Percentiles rank a stretch among this genome's conserved stretches.
Evolutionary conservation across 805 yeast genomes (phyloP).

Genomic region (Barnettozyma populi): DNA sequence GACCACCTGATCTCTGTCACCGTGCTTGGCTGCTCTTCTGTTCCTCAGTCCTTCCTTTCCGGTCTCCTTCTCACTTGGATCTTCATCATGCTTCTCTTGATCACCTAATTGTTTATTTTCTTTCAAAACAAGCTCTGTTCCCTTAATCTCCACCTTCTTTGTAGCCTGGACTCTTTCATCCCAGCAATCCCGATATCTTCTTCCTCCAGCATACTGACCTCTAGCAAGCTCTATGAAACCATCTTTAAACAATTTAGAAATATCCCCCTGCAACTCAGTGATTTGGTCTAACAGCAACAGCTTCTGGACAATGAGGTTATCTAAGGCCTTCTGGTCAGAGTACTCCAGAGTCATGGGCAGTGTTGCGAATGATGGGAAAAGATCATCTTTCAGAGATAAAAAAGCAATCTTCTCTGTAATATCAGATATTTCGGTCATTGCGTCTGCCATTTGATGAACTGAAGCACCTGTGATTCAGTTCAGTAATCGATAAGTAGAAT

Average conservation of each 20-base stretch:
- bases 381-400: slow-evolving; percentile 11
- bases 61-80: not conserved
- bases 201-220: slow-evolving; percentile 35
- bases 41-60: slow-evolving; percentile 5
- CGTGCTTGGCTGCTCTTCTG: not conserved
- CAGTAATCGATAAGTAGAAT: no score
- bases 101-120: not conserved
- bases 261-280: not conserved
- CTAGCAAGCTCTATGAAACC: slow-evolving; percentile 40
- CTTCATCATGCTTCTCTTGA: not conserved
- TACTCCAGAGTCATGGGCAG: not conserved
- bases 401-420: not conserved
- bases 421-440: not conserved
- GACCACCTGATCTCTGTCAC: not conserved
- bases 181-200: slow-evolving; percentile 38
- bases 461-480: no score
- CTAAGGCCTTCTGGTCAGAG: not conserved
- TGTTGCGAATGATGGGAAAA: slow-evolving; percentile 7
- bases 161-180: slow-evolving; percentile 32
- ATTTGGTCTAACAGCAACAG: slow-evolving; percentile 15
- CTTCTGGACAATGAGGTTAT: slow-evolving; percentile 2
- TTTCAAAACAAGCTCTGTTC: not conserved
- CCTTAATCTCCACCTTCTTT: slow-evolving; percentile 5
- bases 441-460: not conserved
- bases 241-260: slow-evolving; percentile 10